Percentiles rank a stretch among this genome's conserved stretches.
phyloP scores from a whole-genome alignment of 169 alveolate genomes.

The Plasmodium vivax region DNA sequence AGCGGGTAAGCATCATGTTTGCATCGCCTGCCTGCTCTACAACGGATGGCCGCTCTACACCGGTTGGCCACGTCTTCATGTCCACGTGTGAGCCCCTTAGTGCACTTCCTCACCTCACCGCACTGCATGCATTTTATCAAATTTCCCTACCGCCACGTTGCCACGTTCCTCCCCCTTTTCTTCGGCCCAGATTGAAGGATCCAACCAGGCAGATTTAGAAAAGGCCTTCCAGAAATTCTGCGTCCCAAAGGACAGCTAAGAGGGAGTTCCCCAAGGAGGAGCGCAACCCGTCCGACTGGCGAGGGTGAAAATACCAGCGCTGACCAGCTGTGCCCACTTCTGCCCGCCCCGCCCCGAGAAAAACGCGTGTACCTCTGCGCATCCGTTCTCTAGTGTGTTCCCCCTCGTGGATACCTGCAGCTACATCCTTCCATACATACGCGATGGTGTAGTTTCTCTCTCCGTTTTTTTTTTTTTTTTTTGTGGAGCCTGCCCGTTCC shows the following conservation, averaged over 20 bases:
- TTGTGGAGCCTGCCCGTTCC: neutral
- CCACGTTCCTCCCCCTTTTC: neutral
- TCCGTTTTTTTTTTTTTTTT: neutral
- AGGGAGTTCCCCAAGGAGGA: neutral
- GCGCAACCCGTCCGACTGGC: neutral
- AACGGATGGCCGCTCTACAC: neutral
- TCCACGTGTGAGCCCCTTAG: neutral
- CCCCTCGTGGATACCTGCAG: neutral
- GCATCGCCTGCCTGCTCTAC: neutral
- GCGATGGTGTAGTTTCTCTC: neutral
- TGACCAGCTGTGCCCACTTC: neutral
- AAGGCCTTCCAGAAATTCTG: constrained; percentile 9
- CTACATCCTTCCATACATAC: neutral
- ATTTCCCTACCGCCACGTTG: neutral
- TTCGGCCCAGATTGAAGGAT: neutral
- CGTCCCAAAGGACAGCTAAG: neutral
- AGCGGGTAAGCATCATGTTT: constrained; percentile 9
- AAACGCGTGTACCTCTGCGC: neutral
- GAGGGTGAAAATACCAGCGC: neutral
- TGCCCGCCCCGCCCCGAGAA: neutral
- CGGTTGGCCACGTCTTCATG: neutral
- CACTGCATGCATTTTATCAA: neutral
- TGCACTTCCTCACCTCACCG: neutral
- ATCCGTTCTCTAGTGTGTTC: neutral
- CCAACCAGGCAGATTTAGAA: neutral